Percentiles rank a stretch among this genome's conserved stretches.
These are phyloP conservation scores for Phialophora tarda DNA, from an alignment of 2,329 filamentous ascomycete genomes.

Conservation along the genomic window DNA sequence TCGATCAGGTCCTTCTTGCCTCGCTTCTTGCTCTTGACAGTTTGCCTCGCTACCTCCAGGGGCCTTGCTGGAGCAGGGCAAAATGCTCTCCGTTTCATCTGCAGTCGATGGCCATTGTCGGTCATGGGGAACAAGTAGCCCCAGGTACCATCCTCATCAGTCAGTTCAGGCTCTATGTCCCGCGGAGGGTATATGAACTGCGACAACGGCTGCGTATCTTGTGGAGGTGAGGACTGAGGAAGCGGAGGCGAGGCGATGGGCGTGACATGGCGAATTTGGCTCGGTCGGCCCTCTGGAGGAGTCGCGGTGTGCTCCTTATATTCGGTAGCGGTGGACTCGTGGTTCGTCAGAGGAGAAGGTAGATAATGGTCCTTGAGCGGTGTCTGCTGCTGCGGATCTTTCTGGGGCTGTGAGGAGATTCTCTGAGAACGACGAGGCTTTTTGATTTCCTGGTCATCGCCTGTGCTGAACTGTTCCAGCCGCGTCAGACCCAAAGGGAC, in stretches of 20 bases:
- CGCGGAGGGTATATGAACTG: constrained; percentile 78
- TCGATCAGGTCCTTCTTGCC: constrained; percentile 58
- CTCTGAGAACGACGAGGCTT: constrained; percentile 82
- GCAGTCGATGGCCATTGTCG: constrained; percentile 70
- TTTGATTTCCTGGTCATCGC: constrained; percentile 72
- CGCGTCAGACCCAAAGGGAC: constrained; percentile 39
- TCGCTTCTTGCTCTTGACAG: constrained; percentile 46
- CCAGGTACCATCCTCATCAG: constrained; percentile 87
- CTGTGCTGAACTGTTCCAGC: constrained; percentile 65
- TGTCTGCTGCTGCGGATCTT: constrained; percentile 50
- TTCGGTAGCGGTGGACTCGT: constrained; percentile 67
- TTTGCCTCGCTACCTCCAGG: constrained; percentile 50
- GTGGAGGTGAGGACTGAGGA: constrained; percentile 67
- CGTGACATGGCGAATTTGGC: constrained; percentile 56
- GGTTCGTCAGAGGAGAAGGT: constrained; percentile 78
- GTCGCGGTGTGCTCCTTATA: constrained; percentile 73
- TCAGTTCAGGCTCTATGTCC: constrained; percentile 77
- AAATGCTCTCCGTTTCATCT: constrained; percentile 73
- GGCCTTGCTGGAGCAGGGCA: constrained; percentile 65
- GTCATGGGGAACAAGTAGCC: constrained; percentile 89
- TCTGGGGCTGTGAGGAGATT: constrained; percentile 64
- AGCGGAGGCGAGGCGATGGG: constrained; percentile 54
- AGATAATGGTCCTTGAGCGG: constrained; percentile 71
- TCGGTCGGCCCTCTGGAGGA: constrained; percentile 66
- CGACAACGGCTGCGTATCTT: constrained; percentile 78